A percentile compares a stretch with the other conserved stretches of the same genome.
Conservation (phyloP, 805 yeast species). For the Nakazawaea anatomiae region DNA sequence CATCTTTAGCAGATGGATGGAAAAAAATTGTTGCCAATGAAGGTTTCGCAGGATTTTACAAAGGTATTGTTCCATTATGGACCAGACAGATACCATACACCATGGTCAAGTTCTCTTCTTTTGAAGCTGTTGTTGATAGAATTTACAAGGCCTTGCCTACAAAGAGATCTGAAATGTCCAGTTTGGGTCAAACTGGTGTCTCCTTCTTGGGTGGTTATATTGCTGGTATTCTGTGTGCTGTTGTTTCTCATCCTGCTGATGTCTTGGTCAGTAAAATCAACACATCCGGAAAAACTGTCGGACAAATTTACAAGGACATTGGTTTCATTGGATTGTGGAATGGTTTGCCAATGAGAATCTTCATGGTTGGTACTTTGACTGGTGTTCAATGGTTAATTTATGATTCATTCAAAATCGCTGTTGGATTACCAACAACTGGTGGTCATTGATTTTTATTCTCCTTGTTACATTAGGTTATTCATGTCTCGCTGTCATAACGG, state of each 20-base stretch:
- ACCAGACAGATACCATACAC: constrained; percentile 97
- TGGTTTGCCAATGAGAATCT: constrained; percentile 88
- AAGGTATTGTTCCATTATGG: constrained; percentile 92
- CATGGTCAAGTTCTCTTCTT: constrained; percentile 93
- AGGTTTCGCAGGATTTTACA: constrained; percentile 73
- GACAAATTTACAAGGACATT: constrained; percentile 71
- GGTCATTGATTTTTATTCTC: constrained; percentile 18
- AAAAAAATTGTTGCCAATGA: constrained; percentile 57
- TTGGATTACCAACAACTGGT: constrained; percentile 95
- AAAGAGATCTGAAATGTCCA: constrained; percentile 64
- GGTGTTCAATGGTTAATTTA: constrained; percentile 96
- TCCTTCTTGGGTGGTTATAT: constrained; percentile 94
- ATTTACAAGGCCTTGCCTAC: constrained; percentile 73
- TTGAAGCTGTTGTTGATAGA: constrained; percentile 81
- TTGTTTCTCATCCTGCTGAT: constrained; percentile 98
- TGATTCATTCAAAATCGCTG: constrained; percentile 91
- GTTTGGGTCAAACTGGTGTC: constrained; percentile 84
- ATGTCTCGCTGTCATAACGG: not conserved
- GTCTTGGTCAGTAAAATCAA: constrained; percentile 95
- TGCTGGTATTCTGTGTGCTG: constrained; percentile 96
- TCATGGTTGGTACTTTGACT: constrained; percentile 96
- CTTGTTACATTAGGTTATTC: not conserved
- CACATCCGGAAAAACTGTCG: constrained; percentile 57
- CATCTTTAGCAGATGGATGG: constrained; percentile 59
- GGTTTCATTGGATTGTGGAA: constrained; percentile 94